Percentiles rank a stretch among this genome's conserved stretches.
phyloP scores from a whole-genome alignment of 2,329 filamentous ascomycete genomes.

The Botrytis aclada region DNA sequence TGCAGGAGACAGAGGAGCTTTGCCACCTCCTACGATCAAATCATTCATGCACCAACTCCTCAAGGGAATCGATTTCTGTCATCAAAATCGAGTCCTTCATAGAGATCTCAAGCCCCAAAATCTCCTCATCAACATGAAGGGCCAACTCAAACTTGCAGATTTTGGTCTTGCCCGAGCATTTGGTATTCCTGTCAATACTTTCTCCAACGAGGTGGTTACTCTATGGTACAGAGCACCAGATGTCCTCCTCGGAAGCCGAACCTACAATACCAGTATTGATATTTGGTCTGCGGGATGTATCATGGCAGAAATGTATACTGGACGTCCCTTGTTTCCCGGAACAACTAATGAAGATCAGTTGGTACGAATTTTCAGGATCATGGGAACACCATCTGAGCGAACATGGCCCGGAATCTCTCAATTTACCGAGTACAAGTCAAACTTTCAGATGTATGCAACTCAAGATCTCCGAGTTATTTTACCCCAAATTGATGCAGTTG shows the following conservation, averaged over 20 bases:
- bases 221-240: constrained; percentile 97
- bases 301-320: constrained; percentile 99
- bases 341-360: constrained; percentile 99
- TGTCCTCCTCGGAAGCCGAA: constrained; percentile 86
- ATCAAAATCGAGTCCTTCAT: constrained; percentile 94
- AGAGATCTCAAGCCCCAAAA: constrained; percentile 96
- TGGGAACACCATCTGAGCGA: constrained; percentile 94
- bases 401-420: constrained; percentile 94
- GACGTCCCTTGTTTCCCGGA: constrained; percentile 89
- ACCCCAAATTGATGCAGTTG: constrained; percentile 82
- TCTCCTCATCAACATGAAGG: constrained; percentile 88
- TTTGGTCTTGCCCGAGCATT: constrained; percentile 93
- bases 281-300: constrained; percentile 99
- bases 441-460: constrained; percentile 90
- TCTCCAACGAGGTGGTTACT: constrained; percentile 96
- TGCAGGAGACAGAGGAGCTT: constrained; percentile 79
- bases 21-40: constrained; percentile 90
- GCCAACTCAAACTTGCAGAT: constrained; percentile 86
- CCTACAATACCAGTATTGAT: constrained; percentile 99
- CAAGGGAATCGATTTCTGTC: constrained; percentile 94
- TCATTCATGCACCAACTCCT: constrained; percentile 99
- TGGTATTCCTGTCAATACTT: constrained; percentile 96
- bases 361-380: constrained; percentile 94
- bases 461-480: constrained; percentile 85
- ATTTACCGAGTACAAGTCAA: constrained; percentile 96